A percentile compares a stretch with the other conserved stretches of the same genome.
These are phyloP conservation scores for Stenocarpella maydis DNA, from an alignment of 2,329 filamentous ascomycete genomes.

Conservation along the genomic window DNA sequence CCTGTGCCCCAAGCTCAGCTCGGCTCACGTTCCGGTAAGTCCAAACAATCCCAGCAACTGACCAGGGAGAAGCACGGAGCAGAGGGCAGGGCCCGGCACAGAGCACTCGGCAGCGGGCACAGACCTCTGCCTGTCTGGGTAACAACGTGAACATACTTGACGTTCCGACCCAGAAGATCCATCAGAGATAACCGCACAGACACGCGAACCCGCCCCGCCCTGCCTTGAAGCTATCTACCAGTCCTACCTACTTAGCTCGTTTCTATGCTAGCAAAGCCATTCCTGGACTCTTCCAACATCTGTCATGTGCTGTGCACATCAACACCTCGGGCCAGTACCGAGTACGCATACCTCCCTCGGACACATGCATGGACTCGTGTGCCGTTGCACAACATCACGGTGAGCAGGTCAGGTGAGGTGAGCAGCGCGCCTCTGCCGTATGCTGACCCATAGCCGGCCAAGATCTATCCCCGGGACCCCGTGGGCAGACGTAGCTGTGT, in stretches of 20 bases:
- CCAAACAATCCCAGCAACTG: neutral
- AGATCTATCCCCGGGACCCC: neutral
- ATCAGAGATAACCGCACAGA: neutral
- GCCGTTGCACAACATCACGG: slow-evolving; percentile 13
- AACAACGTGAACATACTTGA: too few species aligned
- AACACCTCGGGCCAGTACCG: too few species aligned
- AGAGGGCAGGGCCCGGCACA: too few species aligned
- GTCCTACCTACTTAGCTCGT: too few species aligned
- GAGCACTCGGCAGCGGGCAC: too few species aligned
- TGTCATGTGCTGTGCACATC: too few species aligned
- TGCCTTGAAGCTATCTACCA: neutral
- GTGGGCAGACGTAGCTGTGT: neutral
- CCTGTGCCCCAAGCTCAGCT: slow-evolving; percentile 25
- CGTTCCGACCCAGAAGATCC: too few species aligned
- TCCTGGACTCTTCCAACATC: too few species aligned
- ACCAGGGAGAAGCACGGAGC: neutral
- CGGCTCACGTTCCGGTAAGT: slow-evolving; percentile 27
- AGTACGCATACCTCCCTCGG: neutral
- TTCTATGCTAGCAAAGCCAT: neutral
- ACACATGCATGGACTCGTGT: slow-evolving; percentile 5
- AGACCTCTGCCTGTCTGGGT: neutral
- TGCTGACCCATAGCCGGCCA: slow-evolving; percentile 4
- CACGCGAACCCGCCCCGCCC: neutral
- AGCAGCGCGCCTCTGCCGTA: neutral
- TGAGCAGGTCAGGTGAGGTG: slow-evolving; percentile 25